Evolutionary conservation across 306 rosid genomes (phyloP), one percentile per base, ranked within the genome.

Genomic region (Aeschynomene evenia): DNA sequence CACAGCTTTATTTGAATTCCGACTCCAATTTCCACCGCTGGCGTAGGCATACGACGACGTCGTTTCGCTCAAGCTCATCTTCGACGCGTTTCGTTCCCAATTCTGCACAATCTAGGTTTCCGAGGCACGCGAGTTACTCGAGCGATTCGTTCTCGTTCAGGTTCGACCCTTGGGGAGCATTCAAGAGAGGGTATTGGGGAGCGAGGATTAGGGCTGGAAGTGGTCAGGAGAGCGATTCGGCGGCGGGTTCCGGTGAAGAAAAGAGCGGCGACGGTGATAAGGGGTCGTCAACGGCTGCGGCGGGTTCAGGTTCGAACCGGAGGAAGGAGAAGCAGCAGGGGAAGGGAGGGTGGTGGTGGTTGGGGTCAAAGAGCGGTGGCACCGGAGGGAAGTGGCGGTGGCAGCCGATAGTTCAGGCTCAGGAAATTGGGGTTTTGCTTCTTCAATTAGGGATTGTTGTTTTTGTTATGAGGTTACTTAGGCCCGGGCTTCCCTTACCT

Each of bases 331-430:
- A 80, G 73, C 91, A 86, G 9, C 91, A 86, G 9, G 88, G 89
- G 56, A 91, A 75, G 62, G 92, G 88, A 67, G 85, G 79, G 43
- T 83, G 87, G 88, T 52, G 67, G 77, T 78, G 73, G 81, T 31
- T 77, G 3, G 84, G 85, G 83, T 84, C 91, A 1, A 86, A 84
- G 56, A 83, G 89, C 3, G 86, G 80, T 83, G 96, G 96, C 87
- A 83, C 63, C 86, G 62, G 96, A 6, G 88, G 88, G 46, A 93
- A 90, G 53, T 90, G 92, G 96, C 77, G 88, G 82, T 94, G 99
- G 99, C 91, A 87, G 66, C 97, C 97, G 0, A 82, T 85, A 65
- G 82, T 94, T 48, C 96, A 87, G 66, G 95, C 92, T 2, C 96
- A 84, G 50, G 97, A 87, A 62, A 85, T 89, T 73, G 99, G 95